Percentiles rank a stretch among this genome's conserved stretches.
These are phyloP conservation scores for Coemansia sp. DNA, from an alignment of 192 early-diverging fungal genomes.

Conservation along the genomic window DNA sequence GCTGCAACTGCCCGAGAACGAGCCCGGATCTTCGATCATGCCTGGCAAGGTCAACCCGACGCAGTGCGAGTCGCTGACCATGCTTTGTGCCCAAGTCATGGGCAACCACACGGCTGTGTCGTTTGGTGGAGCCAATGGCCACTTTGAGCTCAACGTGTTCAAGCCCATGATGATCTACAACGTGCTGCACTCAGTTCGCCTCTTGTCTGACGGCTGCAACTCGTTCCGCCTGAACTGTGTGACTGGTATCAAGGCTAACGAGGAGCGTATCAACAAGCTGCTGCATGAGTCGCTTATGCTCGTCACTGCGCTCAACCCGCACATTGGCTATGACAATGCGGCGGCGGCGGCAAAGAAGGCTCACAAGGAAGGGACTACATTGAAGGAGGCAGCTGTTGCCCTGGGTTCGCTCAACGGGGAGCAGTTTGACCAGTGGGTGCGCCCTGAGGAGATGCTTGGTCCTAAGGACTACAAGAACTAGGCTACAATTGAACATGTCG, in stretches of 20 bases:
- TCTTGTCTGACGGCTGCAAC: conserved; percentile 80
- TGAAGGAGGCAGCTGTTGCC: conserved; percentile 92
- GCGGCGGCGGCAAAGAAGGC: conserved; percentile 98
- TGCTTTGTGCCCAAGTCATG: conserved; percentile 99
- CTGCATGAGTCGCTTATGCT: conserved; percentile 97
- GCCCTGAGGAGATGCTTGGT: conserved; percentile 89
- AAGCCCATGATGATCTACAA: conserved; percentile 99
- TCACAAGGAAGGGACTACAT: conserved; percentile 82
- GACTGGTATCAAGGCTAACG: conserved; percentile 91
- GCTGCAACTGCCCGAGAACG: conserved; percentile 95
- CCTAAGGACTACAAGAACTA: conserved; percentile 61
- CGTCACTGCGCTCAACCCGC: conserved; percentile 97
- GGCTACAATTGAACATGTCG: background rate
- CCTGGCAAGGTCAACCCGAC: conserved; percentile 99
- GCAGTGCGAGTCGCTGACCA: conserved; percentile 99
- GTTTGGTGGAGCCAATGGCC: conserved; percentile 93
- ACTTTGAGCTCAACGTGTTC: conserved; percentile 99
- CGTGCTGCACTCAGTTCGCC: conserved; percentile 90
- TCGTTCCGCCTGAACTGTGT: conserved; percentile 99
- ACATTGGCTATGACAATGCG: conserved; percentile 94
- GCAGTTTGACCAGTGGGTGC: conserved; percentile 96
- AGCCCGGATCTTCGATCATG: conserved; percentile 99
- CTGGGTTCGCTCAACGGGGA: conserved; percentile 85
- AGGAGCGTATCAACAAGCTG: conserved; percentile 83
- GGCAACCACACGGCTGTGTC: conserved; percentile 97